A percentile compares a stretch with the other conserved stretches of the same genome.
phyloP scores from a whole-genome alignment of 2,329 filamentous ascomycete species.

The Rutstroemia sp. region DNA sequence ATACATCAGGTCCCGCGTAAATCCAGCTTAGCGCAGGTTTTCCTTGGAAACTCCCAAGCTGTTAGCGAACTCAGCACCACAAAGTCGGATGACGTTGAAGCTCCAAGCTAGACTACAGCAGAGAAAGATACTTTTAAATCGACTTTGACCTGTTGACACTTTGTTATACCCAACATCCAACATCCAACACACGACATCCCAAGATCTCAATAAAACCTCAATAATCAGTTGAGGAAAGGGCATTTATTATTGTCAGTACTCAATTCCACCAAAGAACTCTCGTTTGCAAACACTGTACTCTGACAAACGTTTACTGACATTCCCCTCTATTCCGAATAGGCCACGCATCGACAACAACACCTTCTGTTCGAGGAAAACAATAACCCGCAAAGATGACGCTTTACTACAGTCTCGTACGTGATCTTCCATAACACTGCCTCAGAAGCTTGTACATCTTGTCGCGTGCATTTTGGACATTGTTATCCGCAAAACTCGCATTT shows the following conservation, averaged over 20 bases:
- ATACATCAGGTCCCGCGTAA: not conserved
- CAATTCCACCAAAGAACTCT: not conserved
- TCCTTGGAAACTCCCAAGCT: slow-evolving; percentile 6
- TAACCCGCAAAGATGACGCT: slow-evolving; percentile 38
- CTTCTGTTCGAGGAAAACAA: slow-evolving; percentile 4
- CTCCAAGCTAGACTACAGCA: slow-evolving; percentile 6
- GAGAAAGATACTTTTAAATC: not conserved
- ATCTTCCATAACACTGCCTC: not conserved
- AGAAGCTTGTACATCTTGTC: not conserved
- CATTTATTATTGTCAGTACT: slow-evolving; percentile 1
- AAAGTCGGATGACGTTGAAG: slow-evolving; percentile 15
- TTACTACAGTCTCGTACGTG: slow-evolving; percentile 43
- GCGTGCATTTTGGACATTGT: not conserved
- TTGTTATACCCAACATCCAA: not conserved
- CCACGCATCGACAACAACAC: slow-evolving; percentile 15
- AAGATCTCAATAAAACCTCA: not conserved
- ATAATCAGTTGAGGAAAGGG: not conserved
- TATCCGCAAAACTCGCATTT: not conserved
- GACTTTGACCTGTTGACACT: slow-evolving; percentile 5
- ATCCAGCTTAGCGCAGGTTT: slow-evolving; percentile 5
- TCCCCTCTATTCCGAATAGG: slow-evolving; percentile 11
- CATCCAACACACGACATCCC: not conserved
- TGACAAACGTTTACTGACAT: slow-evolving; percentile 1
- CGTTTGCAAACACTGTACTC: not conserved
- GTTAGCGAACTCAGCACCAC: not conserved